Evolutionary conservation across 2,329 filamentous ascomycete species (phyloP).

Genomic region (Clonostachys chloroleuca): DNA sequence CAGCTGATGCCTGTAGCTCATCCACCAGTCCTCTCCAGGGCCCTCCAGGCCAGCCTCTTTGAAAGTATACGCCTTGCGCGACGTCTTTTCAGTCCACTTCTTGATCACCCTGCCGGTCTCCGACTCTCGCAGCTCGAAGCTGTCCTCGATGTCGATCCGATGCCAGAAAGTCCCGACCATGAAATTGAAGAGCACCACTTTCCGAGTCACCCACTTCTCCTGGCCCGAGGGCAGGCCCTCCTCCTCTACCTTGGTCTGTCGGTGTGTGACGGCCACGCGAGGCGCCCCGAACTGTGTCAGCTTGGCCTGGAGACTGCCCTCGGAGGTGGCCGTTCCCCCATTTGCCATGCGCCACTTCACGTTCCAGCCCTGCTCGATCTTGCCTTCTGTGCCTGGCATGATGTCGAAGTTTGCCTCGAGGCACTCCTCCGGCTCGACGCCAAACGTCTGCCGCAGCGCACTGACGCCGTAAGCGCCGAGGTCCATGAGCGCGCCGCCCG

Average conservation of each 20-base stretch:
- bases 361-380: conserved; percentile 23
- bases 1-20: conserved; percentile 38
- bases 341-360: conserved; percentile 32
- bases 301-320: conserved; percentile 14
- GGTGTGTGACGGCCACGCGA: conserved; percentile 13
- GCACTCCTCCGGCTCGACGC: conserved; percentile 29
- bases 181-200: conserved; percentile 18
- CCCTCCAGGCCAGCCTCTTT: conserved; percentile 19
- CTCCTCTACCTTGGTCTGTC: conserved; percentile 5
- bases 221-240: conserved; percentile 8
- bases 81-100: conserved; percentile 14
- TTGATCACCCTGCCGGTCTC: conserved; percentile 8
- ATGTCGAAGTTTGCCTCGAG: conserved; percentile 15
- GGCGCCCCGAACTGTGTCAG: conserved; percentile 8
- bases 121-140: conserved; percentile 18
- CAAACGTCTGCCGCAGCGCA: conserved; percentile 30
- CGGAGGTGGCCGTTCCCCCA: conserved; percentile 23
- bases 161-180: conserved; percentile 20
- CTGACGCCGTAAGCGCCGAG: conserved; percentile 33
- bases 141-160: conserved; percentile 27
- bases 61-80: conserved; percentile 26
- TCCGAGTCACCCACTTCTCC: conserved; percentile 15
- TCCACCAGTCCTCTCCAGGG: conserved; percentile 30
- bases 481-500: conserved; percentile 34
- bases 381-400: conserved; percentile 18